phyloP scores from a whole-genome alignment of 2,329 filamentous ascomycete genomes.

The Metarhizium brunneum region DNA sequence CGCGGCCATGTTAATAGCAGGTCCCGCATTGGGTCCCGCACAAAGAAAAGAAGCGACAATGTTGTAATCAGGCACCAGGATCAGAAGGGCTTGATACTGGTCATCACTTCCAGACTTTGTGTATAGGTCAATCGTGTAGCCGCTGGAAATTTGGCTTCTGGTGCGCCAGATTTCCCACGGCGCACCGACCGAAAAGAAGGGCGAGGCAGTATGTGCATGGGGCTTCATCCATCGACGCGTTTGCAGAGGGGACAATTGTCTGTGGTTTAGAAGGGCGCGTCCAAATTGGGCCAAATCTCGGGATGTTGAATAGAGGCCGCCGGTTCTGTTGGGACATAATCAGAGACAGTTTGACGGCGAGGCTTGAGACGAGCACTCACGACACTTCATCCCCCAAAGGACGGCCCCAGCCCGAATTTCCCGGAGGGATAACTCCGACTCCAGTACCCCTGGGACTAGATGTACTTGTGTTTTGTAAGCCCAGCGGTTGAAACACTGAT shows the following conservation, averaged over 20 bases:
- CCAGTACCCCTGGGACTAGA: conserved; percentile 1
- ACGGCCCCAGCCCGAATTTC: conserved; percentile 4
- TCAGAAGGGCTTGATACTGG: no score
- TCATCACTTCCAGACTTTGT: no score
- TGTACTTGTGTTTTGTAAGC: conserved; percentile 5
- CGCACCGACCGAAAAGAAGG: conserved; percentile 19
- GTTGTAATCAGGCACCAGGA: no score
- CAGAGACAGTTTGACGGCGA: neutral
- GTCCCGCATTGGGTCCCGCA: no score
- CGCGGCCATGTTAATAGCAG: no score
- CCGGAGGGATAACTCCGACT: conserved; percentile 6
- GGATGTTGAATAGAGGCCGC: conserved; percentile 5
- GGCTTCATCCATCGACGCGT: conserved; percentile 10
- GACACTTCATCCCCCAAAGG: conserved; percentile 7
- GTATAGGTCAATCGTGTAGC: no score
- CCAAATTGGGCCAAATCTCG: neutral
- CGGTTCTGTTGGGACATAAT: conserved; percentile 1
- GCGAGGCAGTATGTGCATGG: conserved; percentile 5
- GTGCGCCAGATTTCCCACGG: conserved; percentile 5
- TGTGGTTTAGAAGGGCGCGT: no score
- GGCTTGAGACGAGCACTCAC: conserved; percentile 4
- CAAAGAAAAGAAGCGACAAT: no score
- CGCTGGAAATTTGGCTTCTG: conserved; percentile 6
- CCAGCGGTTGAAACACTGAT: conserved; percentile 5
- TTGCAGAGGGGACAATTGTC: no score